These are phyloP conservation scores for Citrus medica DNA, from an alignment of 345 rosid genomes.

Conservation along the genomic window DNA sequence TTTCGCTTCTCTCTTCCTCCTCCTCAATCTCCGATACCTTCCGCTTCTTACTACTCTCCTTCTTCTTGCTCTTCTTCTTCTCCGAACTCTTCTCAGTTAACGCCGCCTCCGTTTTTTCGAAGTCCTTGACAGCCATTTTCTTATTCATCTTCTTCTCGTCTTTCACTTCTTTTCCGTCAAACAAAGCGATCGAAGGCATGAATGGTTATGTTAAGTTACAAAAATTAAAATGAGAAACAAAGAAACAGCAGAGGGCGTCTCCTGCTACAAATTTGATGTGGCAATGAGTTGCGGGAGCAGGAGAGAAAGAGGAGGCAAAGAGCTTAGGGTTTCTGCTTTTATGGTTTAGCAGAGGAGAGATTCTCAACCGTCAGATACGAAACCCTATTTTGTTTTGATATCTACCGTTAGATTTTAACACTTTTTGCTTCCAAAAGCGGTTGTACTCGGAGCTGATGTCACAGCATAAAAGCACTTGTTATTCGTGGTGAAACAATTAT, in stretches of 20 bases:
- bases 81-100: slow-evolving; percentile 37
- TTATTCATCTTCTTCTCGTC: slow-evolving; percentile 72
- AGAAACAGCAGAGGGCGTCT: slow-evolving; percentile 6
- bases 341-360: slow-evolving; percentile 16
- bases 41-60: slow-evolving; percentile 41
- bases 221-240: too few species aligned
- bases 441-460: too few species aligned
- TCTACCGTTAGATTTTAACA: slow-evolving; percentile 26
- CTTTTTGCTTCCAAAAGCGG: not conserved
- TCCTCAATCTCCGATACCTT: slow-evolving; percentile 47
- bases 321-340: slow-evolving; percentile 27
- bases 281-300: slow-evolving; percentile 33
- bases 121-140: slow-evolving; percentile 36
- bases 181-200: slow-evolving; percentile 60
- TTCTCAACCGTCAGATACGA: slow-evolving; percentile 34
- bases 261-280: slow-evolving; percentile 25
- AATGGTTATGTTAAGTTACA: not conserved
- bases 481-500: too few species aligned
- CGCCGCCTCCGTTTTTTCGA: slow-evolving; percentile 32
- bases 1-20: slow-evolving; percentile 55
- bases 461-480: not conserved
- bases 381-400: not conserved
- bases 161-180: slow-evolving; percentile 29
- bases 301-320: slow-evolving; percentile 19
- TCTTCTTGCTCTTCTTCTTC: slow-evolving; percentile 38